Conservation (phyloP, 352 stramenopile species). For the Pythium angustatum region DNA sequence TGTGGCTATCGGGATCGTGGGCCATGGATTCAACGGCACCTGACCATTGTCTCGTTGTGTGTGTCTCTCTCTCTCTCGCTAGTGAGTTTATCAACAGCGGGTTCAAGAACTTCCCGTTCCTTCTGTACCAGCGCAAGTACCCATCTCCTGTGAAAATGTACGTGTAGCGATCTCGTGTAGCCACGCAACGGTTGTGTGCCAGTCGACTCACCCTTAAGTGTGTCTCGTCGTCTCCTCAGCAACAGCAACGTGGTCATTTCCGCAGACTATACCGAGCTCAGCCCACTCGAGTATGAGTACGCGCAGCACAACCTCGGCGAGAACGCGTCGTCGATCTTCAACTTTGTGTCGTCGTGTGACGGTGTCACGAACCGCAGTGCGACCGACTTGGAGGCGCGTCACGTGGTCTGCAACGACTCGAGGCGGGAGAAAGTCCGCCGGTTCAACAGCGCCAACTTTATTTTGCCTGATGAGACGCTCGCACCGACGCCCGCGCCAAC, state of each 20-base stretch:
- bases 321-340: not conserved
- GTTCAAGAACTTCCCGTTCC: slow-evolving; percentile 31
- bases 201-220: not conserved
- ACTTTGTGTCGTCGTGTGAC: not conserved
- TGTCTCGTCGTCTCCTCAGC: not conserved
- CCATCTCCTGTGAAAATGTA: slow-evolving; percentile 21
- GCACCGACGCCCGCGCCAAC: not conserved
- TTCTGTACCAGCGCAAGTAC: slow-evolving; percentile 40
- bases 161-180: slow-evolving; percentile 1
- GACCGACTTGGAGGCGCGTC: not conserved
- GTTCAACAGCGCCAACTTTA: not conserved
- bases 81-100: slow-evolving; percentile 29
- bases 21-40: no score
- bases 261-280: slow-evolving; percentile 7
- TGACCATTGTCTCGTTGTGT: not conserved
- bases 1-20: not conserved
- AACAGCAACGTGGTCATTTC: not conserved
- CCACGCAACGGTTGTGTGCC: not conserved
- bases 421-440: not conserved
- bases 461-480: not conserved
- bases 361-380: not conserved
- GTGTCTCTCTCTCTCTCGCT: not conserved
- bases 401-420: slow-evolving; percentile 8
- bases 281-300: slow-evolving; percentile 3
- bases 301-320: slow-evolving; percentile 2